These are phyloP conservation scores for Tulasnella calospora DNA, from an alignment of 768 basidiomycete species.

Conservation along the genomic window DNA sequence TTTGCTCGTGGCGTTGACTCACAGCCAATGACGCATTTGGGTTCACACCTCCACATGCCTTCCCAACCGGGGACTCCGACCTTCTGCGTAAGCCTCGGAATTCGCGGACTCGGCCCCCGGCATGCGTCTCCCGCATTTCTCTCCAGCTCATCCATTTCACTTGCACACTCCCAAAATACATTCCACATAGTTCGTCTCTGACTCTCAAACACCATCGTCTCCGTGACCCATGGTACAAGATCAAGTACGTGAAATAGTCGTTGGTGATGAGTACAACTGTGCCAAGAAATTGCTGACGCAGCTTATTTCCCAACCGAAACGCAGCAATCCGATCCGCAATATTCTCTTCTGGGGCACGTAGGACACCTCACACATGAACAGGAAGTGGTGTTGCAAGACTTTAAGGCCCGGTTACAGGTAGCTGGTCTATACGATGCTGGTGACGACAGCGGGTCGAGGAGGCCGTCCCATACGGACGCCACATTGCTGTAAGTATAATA, in stretches of 20 bases:
- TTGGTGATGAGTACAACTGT: neutral
- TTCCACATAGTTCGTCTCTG: neutral
- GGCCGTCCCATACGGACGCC: constrained; percentile 57
- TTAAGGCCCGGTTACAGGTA: constrained; percentile 50
- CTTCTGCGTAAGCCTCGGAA: constrained; percentile 1
- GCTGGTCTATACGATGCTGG: constrained; percentile 51
- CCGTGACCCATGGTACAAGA: neutral
- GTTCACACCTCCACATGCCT: neutral
- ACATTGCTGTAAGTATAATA: constrained; percentile 54
- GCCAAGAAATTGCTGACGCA: neutral
- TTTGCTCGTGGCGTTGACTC: neutral
- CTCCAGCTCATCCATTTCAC: neutral
- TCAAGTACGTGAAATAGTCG: neutral
- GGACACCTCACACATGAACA: constrained; percentile 52
- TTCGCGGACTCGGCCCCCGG: constrained; percentile 2
- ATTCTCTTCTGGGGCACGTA: constrained; percentile 31
- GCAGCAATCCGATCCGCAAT: constrained; percentile 8
- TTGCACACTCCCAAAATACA: neutral
- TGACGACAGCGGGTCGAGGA: constrained; percentile 29
- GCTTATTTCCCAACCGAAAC: neutral
- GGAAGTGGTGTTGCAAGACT: constrained; percentile 45
- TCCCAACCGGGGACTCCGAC: neutral
- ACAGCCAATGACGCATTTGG: neutral
- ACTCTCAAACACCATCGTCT: neutral
- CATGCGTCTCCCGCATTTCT: neutral